Evolutionary conservation across 441 rosid species (phyloP).

Genomic region (Rhodomyrtus psidioides): DNA sequence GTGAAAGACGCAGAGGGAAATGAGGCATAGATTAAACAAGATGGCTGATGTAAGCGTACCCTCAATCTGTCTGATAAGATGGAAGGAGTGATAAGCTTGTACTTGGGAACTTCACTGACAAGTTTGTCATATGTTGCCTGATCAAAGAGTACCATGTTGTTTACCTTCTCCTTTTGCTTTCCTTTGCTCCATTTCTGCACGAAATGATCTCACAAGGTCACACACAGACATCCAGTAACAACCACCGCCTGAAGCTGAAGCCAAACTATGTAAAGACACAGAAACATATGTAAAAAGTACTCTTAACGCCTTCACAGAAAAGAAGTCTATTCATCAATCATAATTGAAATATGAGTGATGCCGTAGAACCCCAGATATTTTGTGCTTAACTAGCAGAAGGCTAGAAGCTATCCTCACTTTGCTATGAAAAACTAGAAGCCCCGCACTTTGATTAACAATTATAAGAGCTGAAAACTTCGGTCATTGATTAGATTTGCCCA

Average conservation of each 20-base stretch:
- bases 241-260: neutral
- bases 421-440: neutral
- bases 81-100: slow-evolving; percentile 12
- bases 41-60: neutral
- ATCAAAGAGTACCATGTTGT: slow-evolving; percentile 7
- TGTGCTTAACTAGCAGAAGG: neutral
- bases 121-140: slow-evolving; percentile 8
- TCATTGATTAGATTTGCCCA: neutral
- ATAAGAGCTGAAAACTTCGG: neutral
- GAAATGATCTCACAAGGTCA: neutral
- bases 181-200: slow-evolving; percentile 16
- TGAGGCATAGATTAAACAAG: neutral
- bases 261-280: neutral
- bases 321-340: neutral
- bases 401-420: neutral
- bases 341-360: neutral
- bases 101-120: neutral
- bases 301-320: neutral
- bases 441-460: neutral
- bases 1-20: neutral
- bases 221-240: neutral
- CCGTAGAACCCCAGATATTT: neutral
- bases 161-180: slow-evolving; percentile 16
- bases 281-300: neutral
- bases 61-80: slow-evolving; percentile 9